Percentiles rank a stretch among this genome's conserved stretches.
Evolutionary conservation across 331 rosid species (phyloP).

Genomic region (Dryas integrifolia): DNA sequence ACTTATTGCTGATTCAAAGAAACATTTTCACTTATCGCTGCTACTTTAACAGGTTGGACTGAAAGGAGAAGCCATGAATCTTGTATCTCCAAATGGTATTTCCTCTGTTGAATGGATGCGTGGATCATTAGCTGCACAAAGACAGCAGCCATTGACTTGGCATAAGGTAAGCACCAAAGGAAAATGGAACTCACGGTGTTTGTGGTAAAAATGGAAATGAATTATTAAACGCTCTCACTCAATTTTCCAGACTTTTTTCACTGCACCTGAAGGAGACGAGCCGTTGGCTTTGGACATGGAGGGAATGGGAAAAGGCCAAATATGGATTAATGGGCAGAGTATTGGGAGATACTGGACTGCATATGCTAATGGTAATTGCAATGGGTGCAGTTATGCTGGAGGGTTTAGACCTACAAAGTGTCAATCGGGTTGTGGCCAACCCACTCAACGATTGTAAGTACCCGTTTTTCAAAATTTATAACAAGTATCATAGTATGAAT

Average conservation of each 20-base stretch:
- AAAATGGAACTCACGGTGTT: conserved; percentile 11
- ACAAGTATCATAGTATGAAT: not conserved
- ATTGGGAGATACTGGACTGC: conserved; percentile 97
- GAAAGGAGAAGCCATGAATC: conserved; percentile 94
- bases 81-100: conserved; percentile 60
- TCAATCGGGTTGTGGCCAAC: conserved; percentile 79
- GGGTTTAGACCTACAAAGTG: conserved; percentile 77
- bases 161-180: conserved; percentile 61
- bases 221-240: conserved; percentile 8
- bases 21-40: conserved; percentile 18
- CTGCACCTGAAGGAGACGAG: conserved; percentile 85
- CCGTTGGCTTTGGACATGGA: conserved; percentile 94
- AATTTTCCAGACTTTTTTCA: conserved; percentile 62
- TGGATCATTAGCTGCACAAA: conserved; percentile 57
- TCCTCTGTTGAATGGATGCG: conserved; percentile 85
- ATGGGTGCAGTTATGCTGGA: conserved; percentile 66
- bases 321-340: conserved; percentile 93
- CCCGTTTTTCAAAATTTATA: not conserved
- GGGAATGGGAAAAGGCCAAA: conserved; percentile 98
- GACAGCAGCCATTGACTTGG: conserved; percentile 90
- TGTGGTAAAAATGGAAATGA: not conserved
- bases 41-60: conserved; percentile 66
- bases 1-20: conserved; percentile 8
- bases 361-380: conserved; percentile 68
- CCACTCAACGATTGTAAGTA: conserved; percentile 83